Conservation (phyloP, 2,329 filamentous ascomycete species). For the Arthrobotrys sphaeroides region DNA sequence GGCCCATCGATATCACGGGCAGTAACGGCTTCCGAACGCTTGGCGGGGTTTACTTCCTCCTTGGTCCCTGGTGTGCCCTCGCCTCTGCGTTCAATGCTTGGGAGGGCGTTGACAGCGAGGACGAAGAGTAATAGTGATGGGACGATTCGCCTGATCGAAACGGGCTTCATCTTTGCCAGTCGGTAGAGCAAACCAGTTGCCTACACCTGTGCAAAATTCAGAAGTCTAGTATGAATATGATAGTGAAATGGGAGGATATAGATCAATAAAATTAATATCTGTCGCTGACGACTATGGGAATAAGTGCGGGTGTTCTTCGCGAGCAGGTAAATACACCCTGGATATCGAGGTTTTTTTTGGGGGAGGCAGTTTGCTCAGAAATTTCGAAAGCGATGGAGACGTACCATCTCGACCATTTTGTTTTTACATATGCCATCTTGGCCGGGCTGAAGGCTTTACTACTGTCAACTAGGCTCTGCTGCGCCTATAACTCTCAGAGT, state of each 20-base stretch:
- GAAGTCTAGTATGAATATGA: not conserved
- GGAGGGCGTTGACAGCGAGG: slow-evolving; percentile 6
- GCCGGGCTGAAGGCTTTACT: too few relatives aligned
- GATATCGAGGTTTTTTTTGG: not conserved
- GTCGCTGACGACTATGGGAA: too few relatives aligned
- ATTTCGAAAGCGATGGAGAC: not conserved
- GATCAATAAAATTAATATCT: too few relatives aligned
- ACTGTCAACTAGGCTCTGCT: too few relatives aligned
- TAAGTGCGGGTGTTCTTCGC: too few relatives aligned
- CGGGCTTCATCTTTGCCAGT: slow-evolving; percentile 9
- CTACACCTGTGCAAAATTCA: not conserved
- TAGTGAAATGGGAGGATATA: not conserved
- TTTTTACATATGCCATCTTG: not conserved
- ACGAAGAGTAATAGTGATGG: slow-evolving; percentile 1
- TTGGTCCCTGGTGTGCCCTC: not conserved
- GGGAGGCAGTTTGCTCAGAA: too few relatives aligned
- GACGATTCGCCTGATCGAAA: not conserved
- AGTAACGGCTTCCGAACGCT: not conserved
- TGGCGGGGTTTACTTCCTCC: not conserved
- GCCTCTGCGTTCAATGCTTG: slow-evolving; percentile 13
- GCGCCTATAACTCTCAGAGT: not conserved
- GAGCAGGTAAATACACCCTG: not conserved
- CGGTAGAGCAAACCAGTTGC: not conserved
- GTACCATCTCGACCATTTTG: not conserved
- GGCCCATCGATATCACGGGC: not conserved